These are phyloP conservation scores for Torulaspora delbrueckii DNA, from an alignment of 805 yeast genomes.

Conservation along the genomic window DNA sequence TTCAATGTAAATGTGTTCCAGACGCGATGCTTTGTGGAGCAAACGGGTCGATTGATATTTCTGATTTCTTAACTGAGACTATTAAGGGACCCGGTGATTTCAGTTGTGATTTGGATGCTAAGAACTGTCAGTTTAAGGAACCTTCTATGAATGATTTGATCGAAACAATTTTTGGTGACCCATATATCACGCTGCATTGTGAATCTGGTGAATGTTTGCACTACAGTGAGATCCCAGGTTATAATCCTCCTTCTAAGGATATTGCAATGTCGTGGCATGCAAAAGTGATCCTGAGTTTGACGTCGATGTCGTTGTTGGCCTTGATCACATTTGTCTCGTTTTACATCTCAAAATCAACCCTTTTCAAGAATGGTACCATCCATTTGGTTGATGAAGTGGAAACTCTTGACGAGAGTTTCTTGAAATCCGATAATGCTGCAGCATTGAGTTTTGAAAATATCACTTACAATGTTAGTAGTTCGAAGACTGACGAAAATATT, in stretches of 20 bases:
- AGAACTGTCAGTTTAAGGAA: slow-evolving; percentile 76
- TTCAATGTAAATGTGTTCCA: slow-evolving; percentile 85
- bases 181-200: slow-evolving; percentile 76
- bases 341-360: slow-evolving; percentile 54
- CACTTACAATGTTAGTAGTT: slow-evolving; percentile 40
- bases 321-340: slow-evolving; percentile 34
- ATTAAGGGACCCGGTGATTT: slow-evolving; percentile 93
- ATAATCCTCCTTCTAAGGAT: slow-evolving; percentile 54
- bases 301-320: slow-evolving; percentile 39
- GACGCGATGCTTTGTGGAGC: slow-evolving; percentile 93
- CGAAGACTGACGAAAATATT: slow-evolving; percentile 37
- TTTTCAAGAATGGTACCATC: slow-evolving; percentile 41
- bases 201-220: slow-evolving; percentile 88
- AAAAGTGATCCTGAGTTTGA: slow-evolving; percentile 41
- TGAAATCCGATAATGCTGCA: slow-evolving; percentile 58
- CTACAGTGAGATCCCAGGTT: slow-evolving; percentile 89
- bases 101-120: slow-evolving; percentile 61
- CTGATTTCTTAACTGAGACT: slow-evolving; percentile 86
- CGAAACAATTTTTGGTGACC: slow-evolving; percentile 90
- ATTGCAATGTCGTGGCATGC: slow-evolving; percentile 28
- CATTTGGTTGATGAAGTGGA: slow-evolving; percentile 22
- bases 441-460: slow-evolving; percentile 72
- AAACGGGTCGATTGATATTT: slow-evolving; percentile 87
- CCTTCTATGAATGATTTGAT: slow-evolving; percentile 95
- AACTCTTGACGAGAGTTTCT: slow-evolving; percentile 35